Evolutionary conservation across 331 rosid genomes (phyloP), one percentile per base, ranked within the genome.

Genomic region (Stylosanthes scabra): DNA sequence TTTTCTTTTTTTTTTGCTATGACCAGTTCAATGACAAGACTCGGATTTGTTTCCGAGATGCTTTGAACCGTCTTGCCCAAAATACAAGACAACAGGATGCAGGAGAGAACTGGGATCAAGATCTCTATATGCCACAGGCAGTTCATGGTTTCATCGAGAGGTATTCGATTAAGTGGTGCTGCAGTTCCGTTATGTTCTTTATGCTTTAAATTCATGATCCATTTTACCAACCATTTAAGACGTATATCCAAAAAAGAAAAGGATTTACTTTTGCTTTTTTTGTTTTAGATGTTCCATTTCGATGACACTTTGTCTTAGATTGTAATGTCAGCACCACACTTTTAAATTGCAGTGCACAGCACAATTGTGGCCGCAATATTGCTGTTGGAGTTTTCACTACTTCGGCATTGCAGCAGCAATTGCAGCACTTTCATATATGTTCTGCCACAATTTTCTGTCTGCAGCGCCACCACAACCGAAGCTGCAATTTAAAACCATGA

Each of bases 51-150:
- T 80, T 87, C 73, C 93, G 96, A n/a, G 96, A 91, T 75, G 79
- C 97, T 67, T 74, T 91, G 27, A 89, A 85, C 83, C 95, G 97
- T 50, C 93, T 91, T 54, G 97, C 97, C 6, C 62, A 60, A 9
- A 78, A 81, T 83, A 87, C 96, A 12, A 69, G 83, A 74, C 85
- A 68, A 34, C 71, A 80, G 45, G 29, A 45, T 58, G 42, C 0
- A 40, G 56, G 20, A 46, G 79, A 59, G 16, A 65, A 74, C 45
- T 44, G 73, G 12, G 84, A 86, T 28, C 85, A 74, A 27, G 71
- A 15, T 52, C 60, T 62, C 25, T 47, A 29, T 37, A 47, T 54
- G 76, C 60, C 77, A 41, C 50, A 58, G 78, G 65, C 54, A 4
- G 77, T 15, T 75, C 58, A 67, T 58, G 70, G 56, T 58, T 81